Evolutionary conservation across 2,329 filamentous ascomycete species (phyloP), one percentile per base, ranked within the genome.

Genomic region (Sclerotinia glacialis): DNA sequence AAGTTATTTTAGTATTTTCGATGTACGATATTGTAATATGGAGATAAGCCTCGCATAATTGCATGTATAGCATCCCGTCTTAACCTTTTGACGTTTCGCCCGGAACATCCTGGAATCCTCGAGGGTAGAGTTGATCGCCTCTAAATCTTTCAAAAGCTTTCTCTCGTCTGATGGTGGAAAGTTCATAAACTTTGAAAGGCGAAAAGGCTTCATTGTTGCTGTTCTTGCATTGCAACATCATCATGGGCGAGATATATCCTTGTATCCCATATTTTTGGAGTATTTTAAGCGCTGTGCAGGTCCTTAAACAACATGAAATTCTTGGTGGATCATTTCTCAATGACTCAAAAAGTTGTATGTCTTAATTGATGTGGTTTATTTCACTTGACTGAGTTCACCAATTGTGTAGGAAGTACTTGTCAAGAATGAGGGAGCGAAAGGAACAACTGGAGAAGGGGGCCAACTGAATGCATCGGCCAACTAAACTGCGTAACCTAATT

Each of bases 61-160:
- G 62, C 62, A 64, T 14, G 62, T 64, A 16, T 46, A 49, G 26
- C 52, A 64, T 28, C 62, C 62, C 23, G 62, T 64, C 26, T 58
- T 64, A 23, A 64, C 62, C 53, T 64, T 64, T n/a, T 31, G 53
- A 40, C 58, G 62, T 26, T 58, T 64, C 42, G 26, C 62, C 46
- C 52, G 52, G 28, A 28, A 56, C 31, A 21, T 64, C 9, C 28
- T 64, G n/a, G n/a, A 46, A 14, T n/a, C 42, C 37, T 44, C 28
- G 23, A 9, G 37, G 5, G 52, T 12, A 46, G 12, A 42, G 23
- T 49, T 26, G n/a, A 37, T 46, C 34, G 46, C 23, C 34, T 52
- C 59, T 6, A 52, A 18, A 21, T 34, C 2, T 42, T 52, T 40
- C 18, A 49, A 18, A 40, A 40, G 21, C 6, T 61, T 40, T 31